A percentile compares a stretch with the other conserved stretches of the same genome.
Evolutionary conservation across 2,329 filamentous ascomycete species (phyloP).

Genomic region (Aspergillus clavatus): DNA sequence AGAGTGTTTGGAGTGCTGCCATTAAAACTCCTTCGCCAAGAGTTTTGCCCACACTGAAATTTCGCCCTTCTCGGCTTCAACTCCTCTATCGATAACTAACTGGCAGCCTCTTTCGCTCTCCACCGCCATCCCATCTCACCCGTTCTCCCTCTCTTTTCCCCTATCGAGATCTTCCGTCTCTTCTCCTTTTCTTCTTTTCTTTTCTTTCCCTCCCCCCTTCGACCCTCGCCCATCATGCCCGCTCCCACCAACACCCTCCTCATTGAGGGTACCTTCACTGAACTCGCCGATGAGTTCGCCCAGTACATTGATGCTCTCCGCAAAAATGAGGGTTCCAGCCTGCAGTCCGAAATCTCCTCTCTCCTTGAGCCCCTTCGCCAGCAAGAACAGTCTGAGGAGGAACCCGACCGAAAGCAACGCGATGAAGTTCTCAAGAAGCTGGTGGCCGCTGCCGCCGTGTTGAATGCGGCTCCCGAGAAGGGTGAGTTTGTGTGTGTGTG

Average conservation of each 20-base stretch:
- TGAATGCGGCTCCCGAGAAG: conserved; percentile 89
- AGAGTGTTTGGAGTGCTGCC: too few species aligned
- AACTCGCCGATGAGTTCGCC: conserved; percentile 90
- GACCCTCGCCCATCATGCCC: conserved; percentile 45
- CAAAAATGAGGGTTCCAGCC: conserved; percentile 55
- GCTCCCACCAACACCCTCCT: conserved; percentile 59
- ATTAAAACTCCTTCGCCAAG: conserved; percentile 32
- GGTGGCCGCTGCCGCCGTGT: conserved; percentile 67
- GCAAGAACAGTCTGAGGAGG: conserved; percentile 49
- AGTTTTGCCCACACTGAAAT: conserved; percentile 41
- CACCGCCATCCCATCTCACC: too few species aligned
- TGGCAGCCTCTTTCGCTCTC: too few species aligned
- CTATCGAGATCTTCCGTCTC: conserved; percentile 2
- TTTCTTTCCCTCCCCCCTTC: conserved; percentile 1
- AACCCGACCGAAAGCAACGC: conserved; percentile 56
- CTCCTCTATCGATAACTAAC: conserved; percentile 31
- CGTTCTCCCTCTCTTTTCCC: too few species aligned
- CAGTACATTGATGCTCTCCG: conserved; percentile 84
- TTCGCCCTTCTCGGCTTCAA: conserved; percentile 25
- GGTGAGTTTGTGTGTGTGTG: conserved; percentile 45
- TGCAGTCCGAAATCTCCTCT: conserved; percentile 63
- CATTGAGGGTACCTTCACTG: conserved; percentile 89
- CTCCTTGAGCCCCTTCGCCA: conserved; percentile 57
- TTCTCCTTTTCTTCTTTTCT: neutral
- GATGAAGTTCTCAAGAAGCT: conserved; percentile 87